phyloP scores from a whole-genome alignment of 2,329 filamentous ascomycete genomes.

The Neofusicoccum parvum region DNA sequence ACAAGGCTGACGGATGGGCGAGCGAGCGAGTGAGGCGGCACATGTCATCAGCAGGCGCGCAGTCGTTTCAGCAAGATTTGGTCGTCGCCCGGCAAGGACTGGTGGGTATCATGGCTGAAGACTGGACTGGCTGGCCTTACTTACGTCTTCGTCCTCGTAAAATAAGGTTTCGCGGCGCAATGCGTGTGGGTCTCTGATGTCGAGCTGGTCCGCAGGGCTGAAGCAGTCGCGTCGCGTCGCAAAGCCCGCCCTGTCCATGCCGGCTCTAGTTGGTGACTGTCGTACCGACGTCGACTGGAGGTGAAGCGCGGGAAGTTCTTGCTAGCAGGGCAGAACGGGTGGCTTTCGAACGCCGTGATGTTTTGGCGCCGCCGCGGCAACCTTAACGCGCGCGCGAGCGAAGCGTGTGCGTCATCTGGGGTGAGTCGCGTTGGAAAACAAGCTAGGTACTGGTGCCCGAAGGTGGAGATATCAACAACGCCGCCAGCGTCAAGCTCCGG shows the following conservation, averaged over 20 bases:
- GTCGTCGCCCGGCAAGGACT: neutral
- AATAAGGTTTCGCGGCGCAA: constrained; percentile 12
- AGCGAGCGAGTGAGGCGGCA: too few relatives aligned
- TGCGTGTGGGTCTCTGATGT: constrained; percentile 9
- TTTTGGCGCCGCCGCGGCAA: neutral
- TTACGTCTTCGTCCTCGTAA: neutral
- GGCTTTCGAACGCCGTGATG: neutral
- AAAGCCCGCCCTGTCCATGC: too few relatives aligned
- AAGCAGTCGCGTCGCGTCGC: neutral
- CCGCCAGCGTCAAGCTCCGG: neutral
- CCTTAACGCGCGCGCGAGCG: neutral
- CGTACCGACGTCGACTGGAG: neutral
- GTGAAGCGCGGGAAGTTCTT: neutral
- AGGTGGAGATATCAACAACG: neutral
- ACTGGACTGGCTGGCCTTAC: neutral
- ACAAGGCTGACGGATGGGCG: too few relatives aligned
- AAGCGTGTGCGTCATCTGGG: neutral
- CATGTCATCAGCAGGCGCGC: too few relatives aligned
- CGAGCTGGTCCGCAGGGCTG: constrained; percentile 7
- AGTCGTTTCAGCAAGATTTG: constrained; percentile 13
- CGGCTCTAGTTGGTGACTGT: too few relatives aligned
- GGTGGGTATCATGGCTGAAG: neutral
- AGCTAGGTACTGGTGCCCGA: neutral
- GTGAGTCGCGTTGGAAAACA: neutral
- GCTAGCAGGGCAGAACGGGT: neutral